phyloP scores from a whole-genome alignment of 1,139 yeast species.

The Arxiozyma telluris region DNA sequence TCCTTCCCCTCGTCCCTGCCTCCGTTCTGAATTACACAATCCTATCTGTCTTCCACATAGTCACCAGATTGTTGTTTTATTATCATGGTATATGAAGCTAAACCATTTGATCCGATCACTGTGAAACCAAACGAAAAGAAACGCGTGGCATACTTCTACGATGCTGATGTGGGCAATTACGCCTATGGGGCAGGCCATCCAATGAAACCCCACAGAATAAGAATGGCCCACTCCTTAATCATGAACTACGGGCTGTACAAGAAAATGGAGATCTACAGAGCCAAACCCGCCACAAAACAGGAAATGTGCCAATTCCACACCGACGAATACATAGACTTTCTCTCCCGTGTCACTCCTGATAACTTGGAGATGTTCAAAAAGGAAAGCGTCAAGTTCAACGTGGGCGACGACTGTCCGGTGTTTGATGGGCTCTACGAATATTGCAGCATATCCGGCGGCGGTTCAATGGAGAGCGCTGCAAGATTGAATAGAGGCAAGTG shows the following conservation, averaged over 20 bases:
- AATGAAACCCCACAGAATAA: slow-evolving; percentile 96
- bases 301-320: slow-evolving; percentile 99
- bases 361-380: slow-evolving; percentile 84
- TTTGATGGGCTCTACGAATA: slow-evolving; percentile 94
- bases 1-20: no score
- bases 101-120: slow-evolving; percentile 52
- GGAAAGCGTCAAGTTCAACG: slow-evolving; percentile 90
- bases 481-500: slow-evolving; percentile 86
- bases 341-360: slow-evolving; percentile 90
- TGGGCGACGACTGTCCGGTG: slow-evolving; percentile 95
- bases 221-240: slow-evolving; percentile 95
- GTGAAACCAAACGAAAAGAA: slow-evolving; percentile 51
- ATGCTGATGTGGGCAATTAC: slow-evolving; percentile 90
- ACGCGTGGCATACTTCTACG: slow-evolving; percentile 58
- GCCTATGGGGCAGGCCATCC: slow-evolving; percentile 99
- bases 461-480: slow-evolving; percentile 96
- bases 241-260: slow-evolving; percentile 96
- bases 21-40: no score
- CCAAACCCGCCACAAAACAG: slow-evolving; percentile 96
- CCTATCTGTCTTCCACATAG: no score
- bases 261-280: slow-evolving; percentile 93
- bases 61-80: background rate
- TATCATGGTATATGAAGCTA: slow-evolving; percentile 35
- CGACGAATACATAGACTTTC: slow-evolving; percentile 90
- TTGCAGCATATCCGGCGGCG: slow-evolving; percentile 92